Conservation (phyloP, 345 rosid species). For the Psidium guajava region DNA sequence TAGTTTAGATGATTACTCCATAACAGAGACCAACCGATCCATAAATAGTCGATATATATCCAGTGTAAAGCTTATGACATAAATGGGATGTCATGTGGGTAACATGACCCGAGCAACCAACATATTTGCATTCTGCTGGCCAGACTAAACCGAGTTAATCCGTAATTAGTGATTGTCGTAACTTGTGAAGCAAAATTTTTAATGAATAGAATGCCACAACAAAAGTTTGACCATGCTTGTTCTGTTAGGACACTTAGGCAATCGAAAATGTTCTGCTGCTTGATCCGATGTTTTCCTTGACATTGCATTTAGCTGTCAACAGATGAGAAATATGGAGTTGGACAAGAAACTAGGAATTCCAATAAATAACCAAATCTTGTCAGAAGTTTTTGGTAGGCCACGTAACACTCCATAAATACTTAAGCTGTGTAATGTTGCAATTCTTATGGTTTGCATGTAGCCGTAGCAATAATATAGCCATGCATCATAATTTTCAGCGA, state of each 20-base stretch:
- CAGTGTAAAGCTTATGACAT: not conserved
- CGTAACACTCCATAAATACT: not conserved
- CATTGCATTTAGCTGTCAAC: not conserved
- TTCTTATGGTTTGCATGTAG: not conserved
- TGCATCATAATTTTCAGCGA: not conserved
- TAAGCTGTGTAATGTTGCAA: not conserved
- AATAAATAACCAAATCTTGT: not conserved
- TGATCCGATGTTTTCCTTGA: not conserved
- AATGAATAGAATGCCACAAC: not conserved
- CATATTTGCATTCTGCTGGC: not conserved
- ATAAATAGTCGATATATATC: not conserved
- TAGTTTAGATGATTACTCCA: not conserved
- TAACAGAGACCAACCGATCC: not conserved
- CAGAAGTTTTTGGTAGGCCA: not conserved
- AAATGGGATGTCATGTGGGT: not conserved
- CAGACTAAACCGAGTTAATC: not conserved
- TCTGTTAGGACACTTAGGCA: not conserved
- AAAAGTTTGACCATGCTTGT: not conserved
- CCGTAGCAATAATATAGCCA: no score
- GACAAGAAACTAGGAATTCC: not conserved
- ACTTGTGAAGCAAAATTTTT: not conserved
- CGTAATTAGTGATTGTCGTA: not conserved
- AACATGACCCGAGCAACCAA: not conserved
- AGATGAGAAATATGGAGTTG: not conserved
- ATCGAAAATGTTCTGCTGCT: not conserved